Evolutionary conservation across 257 asterid species (phyloP).

Genomic region (Verbascum thapsus): DNA sequence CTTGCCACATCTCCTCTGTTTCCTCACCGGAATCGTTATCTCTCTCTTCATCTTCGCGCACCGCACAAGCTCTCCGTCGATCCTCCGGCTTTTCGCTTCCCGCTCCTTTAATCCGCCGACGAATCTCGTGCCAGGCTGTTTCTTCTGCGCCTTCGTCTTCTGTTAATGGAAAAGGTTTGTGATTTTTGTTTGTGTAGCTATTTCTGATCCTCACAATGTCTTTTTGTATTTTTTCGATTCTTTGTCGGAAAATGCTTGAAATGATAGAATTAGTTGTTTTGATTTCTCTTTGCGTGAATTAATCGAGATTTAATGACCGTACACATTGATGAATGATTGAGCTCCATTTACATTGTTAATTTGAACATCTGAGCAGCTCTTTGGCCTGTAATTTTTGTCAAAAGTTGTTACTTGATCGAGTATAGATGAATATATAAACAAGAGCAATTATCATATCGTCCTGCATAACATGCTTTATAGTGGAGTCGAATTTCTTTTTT

Average conservation of each 20-base stretch:
- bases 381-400: not conserved
- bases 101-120: conserved; percentile 47
- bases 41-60: conserved; percentile 48
- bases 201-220: not conserved
- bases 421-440: conserved; percentile 1
- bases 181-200: not conserved
- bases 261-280: not conserved
- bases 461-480: conserved; percentile 3
- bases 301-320: not conserved
- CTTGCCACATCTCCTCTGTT: conserved; percentile 50
- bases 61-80: conserved; percentile 35
- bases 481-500: not conserved
- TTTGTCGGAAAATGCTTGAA: conserved; percentile 18
- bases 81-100: conserved; percentile 33
- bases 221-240: not conserved
- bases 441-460: not conserved
- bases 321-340: not conserved
- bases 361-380: not conserved
- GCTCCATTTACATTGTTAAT: conserved; percentile 15
- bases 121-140: conserved; percentile 68
- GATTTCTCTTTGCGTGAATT: not conserved
- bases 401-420: not conserved
- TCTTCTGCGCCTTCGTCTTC: conserved; percentile 52
- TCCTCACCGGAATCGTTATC: conserved; percentile 47
- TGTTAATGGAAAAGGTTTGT: conserved; percentile 59